A percentile compares a stretch with the other conserved stretches of the same genome.
These are phyloP conservation scores for Candida piceae DNA, from an alignment of 805 yeast species.

Conservation along the genomic window DNA sequence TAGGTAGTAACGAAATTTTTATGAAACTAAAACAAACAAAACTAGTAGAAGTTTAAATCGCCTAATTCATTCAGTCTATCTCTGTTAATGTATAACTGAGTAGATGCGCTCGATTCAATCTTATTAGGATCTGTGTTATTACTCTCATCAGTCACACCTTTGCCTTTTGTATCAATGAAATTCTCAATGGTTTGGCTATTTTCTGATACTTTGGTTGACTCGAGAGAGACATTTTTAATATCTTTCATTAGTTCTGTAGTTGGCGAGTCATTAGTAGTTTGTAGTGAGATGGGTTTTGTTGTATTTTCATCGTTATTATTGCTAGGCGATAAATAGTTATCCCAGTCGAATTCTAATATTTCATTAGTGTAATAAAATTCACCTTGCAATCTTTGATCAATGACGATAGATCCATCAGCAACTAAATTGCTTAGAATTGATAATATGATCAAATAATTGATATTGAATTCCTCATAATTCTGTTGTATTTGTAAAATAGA, in stretches of 20 bases:
- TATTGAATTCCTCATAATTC: constrained; percentile 15
- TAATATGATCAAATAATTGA: constrained; percentile 27
- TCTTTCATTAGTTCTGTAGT: not conserved
- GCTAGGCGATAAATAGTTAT: constrained; percentile 2
- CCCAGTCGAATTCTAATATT: constrained; percentile 20
- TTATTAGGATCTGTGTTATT: not conserved
- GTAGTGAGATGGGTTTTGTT: too few relatives aligned
- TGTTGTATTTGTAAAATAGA: constrained; percentile 27
- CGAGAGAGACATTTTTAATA: not conserved
- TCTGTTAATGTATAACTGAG: constrained; percentile 1
- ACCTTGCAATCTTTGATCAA: constrained; percentile 28
- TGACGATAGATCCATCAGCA: constrained; percentile 21
- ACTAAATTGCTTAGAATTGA: constrained; percentile 22
- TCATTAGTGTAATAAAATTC: constrained; percentile 27
- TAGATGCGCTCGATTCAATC: not conserved
- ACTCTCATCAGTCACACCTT: not conserved
- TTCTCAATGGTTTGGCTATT: not conserved
- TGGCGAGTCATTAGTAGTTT: too few relatives aligned
- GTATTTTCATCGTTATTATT: not conserved
- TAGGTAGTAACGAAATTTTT: too few relatives aligned
- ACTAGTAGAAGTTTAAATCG: constrained; percentile 6
- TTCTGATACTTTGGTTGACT: not conserved
- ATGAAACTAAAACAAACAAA: not conserved
- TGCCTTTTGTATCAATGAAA: not conserved
- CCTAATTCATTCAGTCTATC: constrained; percentile 10